These are phyloP conservation scores for Fusarium cicatricum DNA, from an alignment of 2,329 filamentous ascomycete species.

Conservation along the genomic window DNA sequence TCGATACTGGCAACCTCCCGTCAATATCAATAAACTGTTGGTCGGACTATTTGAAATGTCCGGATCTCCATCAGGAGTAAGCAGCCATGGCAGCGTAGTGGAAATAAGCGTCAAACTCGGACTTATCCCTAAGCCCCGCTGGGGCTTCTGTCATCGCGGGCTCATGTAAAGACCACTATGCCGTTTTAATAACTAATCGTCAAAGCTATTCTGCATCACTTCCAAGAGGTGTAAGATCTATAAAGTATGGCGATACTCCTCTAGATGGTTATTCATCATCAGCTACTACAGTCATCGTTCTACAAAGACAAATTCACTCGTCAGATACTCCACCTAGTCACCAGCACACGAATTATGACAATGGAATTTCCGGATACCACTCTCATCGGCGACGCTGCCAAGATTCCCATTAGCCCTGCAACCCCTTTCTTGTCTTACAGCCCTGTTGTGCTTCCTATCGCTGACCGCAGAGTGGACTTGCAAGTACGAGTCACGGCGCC, in stretches of 20 bases:
- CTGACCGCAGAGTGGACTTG: slow-evolving; percentile 33
- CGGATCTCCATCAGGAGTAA: neutral
- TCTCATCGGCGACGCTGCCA: slow-evolving; percentile 36
- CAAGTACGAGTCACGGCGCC: slow-evolving; percentile 38
- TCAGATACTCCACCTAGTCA: neutral
- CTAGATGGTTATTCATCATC: neutral
- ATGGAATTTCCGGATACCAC: slow-evolving; percentile 38
- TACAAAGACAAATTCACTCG: neutral
- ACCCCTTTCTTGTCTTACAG: slow-evolving; percentile 36
- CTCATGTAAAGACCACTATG: neutral
- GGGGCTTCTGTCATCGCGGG: no score
- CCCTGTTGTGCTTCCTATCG: slow-evolving; percentile 29
- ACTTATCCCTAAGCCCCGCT: no score
- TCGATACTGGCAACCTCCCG: neutral
- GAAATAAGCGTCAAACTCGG: neutral
- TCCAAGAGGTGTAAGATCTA: neutral
- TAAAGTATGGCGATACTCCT: slow-evolving; percentile 10
- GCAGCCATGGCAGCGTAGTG: neutral
- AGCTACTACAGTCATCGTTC: neutral
- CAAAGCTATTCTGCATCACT: neutral
- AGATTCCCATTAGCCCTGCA: slow-evolving; percentile 30
- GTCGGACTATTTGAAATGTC: slow-evolving; percentile 18
- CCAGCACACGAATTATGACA: neutral
- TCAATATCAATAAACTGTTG: neutral
- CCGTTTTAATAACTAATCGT: slow-evolving; percentile 5